These are phyloP conservation scores for Trametes versicolor DNA, from an alignment of 1,284 basidiomycete species.

Conservation along the genomic window DNA sequence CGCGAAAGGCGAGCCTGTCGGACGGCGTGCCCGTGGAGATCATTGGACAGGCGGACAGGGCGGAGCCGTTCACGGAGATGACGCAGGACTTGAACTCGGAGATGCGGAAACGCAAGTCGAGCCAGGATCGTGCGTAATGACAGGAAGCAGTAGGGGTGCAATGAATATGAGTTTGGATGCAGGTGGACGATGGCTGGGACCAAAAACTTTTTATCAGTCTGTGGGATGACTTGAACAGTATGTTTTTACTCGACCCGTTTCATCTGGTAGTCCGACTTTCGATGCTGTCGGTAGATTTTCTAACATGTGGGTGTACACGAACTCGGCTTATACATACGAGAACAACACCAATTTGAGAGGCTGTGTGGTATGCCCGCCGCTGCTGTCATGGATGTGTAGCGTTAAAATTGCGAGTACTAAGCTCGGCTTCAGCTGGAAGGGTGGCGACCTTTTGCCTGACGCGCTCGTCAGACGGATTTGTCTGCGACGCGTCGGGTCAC, in stretches of 20 bases:
- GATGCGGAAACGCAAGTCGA: conserved; percentile 50
- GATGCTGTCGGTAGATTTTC: too few species aligned
- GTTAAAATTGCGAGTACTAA: not conserved
- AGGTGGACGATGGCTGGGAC: too few species aligned
- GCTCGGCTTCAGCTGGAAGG: not conserved
- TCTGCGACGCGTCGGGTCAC: conserved; percentile 10
- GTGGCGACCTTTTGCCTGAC: not conserved
- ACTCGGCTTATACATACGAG: too few species aligned
- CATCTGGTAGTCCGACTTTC: too few species aligned
- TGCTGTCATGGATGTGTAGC: not conserved
- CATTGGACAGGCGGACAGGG: conserved; percentile 64
- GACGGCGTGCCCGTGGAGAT: conserved; percentile 70
- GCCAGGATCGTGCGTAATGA: conserved; percentile 1
- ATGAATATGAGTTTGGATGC: too few species aligned
- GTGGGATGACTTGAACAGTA: too few species aligned
- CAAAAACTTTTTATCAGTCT: too few species aligned
- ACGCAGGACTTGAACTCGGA: conserved; percentile 76
- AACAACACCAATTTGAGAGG: too few species aligned
- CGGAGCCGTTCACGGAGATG: conserved; percentile 60
- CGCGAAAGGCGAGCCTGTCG: conserved; percentile 68
- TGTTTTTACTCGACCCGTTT: too few species aligned
- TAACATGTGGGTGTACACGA: too few species aligned
- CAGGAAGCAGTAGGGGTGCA: too few species aligned
- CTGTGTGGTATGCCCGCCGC: not conserved
- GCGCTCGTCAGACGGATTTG: conserved; percentile 20